Percentiles rank a stretch among this genome's conserved stretches.
Evolutionary conservation across 371 early-diverging fungal species (phyloP).

Genomic region (Chytridium lagenaria): DNA sequence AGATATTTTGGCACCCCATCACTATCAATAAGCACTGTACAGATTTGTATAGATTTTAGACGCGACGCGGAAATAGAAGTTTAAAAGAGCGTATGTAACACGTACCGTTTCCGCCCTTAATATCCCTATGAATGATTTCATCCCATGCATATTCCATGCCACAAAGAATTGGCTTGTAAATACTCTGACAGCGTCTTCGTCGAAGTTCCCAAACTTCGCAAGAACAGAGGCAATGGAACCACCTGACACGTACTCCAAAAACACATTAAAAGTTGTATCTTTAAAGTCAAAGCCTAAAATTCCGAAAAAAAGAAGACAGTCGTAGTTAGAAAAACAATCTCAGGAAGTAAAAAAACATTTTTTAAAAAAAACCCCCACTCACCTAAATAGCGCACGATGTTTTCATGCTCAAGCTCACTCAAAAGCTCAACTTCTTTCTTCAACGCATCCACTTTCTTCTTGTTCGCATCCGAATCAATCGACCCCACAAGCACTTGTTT

Average conservation of each 20-base stretch:
- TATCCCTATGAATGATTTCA: conserved; percentile 88
- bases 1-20: conserved; percentile 92
- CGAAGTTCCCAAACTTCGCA: conserved; percentile 85
- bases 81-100: no score
- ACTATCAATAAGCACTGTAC: conserved; percentile 67
- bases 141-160: conserved; percentile 77
- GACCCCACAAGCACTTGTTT: conserved; percentile 77
- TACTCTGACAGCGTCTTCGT: conserved; percentile 79
- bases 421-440: conserved; percentile 80
- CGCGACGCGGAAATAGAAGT: no score
- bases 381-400: conserved; percentile 57
- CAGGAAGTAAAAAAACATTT: no score
- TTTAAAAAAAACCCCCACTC: no score
- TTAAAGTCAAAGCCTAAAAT: conserved; percentile 49
- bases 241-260: conserved; percentile 97
- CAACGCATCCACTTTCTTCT: conserved; percentile 43
- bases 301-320: no score
- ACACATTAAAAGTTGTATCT: conserved; percentile 85
- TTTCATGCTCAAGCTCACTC: conserved; percentile 67
- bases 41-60: no score
- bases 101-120: conserved; percentile 94
- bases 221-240: conserved; percentile 74
- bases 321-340: no score
- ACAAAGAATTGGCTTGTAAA: conserved; percentile 90
- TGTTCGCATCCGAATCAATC: conserved; percentile 13